Conservation (phyloP, 2,329 filamentous ascomycete genomes). For the Ophiosphaerella herpotricha region DNA sequence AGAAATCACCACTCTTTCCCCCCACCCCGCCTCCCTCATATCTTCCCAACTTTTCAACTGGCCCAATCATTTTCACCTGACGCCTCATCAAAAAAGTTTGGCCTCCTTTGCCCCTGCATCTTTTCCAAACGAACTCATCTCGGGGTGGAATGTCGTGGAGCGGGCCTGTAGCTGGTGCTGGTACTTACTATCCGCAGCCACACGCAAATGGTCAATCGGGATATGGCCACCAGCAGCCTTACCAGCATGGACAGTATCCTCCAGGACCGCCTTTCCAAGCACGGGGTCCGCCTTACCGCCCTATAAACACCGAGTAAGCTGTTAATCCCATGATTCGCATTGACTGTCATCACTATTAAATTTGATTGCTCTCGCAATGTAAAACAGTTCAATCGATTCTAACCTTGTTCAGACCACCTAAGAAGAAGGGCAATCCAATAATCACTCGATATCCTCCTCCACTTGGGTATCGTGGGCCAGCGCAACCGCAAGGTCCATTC, state of each 20-base stretch:
- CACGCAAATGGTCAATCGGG: slow-evolving; percentile 32
- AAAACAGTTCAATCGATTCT: not conserved
- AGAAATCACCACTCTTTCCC: slow-evolving; percentile 10
- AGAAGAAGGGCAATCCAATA: slow-evolving; percentile 54
- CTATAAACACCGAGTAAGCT: slow-evolving; percentile 41
- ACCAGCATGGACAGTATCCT: slow-evolving; percentile 42
- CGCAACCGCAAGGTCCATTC: slow-evolving; percentile 38
- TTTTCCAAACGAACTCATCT: not conserved
- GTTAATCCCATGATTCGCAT: not conserved
- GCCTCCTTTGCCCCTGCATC: not conserved
- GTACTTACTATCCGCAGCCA: slow-evolving; percentile 40
- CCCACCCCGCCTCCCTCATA: not conserved
- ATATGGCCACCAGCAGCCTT: slow-evolving; percentile 34
- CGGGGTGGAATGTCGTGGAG: slow-evolving; percentile 43
- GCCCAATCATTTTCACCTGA: not conserved
- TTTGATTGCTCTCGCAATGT: too few species aligned
- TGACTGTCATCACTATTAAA: not conserved
- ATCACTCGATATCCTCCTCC: slow-evolving; percentile 57
- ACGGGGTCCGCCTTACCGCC: slow-evolving; percentile 25
- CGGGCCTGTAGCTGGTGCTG: slow-evolving; percentile 37
- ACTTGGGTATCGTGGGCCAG: slow-evolving; percentile 50
- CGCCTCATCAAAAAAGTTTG: not conserved
- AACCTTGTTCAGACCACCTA: slow-evolving; percentile 34
- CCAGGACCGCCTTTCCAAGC: slow-evolving; percentile 28
- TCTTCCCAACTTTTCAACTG: too few species aligned